These are phyloP conservation scores for Dipsacomyces acuminosporus DNA, from an alignment of 371 early-diverging fungal genomes.

Conservation along the genomic window DNA sequence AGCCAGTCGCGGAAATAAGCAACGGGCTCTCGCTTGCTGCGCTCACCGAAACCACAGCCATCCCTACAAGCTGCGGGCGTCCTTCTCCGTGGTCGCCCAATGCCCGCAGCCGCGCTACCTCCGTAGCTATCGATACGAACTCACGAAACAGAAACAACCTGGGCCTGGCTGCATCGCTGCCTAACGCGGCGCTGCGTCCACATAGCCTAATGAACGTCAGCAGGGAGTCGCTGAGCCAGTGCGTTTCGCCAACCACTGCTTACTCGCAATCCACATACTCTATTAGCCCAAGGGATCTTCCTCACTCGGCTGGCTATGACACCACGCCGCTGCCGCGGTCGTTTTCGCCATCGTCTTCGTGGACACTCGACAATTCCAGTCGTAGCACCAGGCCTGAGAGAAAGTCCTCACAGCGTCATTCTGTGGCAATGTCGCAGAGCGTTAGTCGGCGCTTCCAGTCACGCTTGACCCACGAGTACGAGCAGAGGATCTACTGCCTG, in stretches of 20 bases:
- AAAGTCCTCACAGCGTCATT: conserved; percentile 20
- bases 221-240: conserved; percentile 11
- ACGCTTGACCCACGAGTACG: conserved; percentile 33
- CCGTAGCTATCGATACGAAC: conserved; percentile 3
- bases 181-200: conserved; percentile 1
- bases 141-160: neutral
- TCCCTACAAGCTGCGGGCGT: conserved; percentile 10
- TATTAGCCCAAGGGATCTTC: neutral
- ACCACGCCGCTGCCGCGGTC: too few relatives aligned
- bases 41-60: too few relatives aligned
- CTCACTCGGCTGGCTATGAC: conserved; percentile 1
- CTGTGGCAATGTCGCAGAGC: conserved; percentile 39
- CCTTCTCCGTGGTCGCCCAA: conserved; percentile 15
- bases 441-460: conserved; percentile 38
- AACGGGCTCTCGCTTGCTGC: neutral
- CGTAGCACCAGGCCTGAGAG: neutral
- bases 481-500: conserved; percentile 44
- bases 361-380: too few relatives aligned
- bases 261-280: conserved; percentile 3
- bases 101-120: conserved; percentile 12
- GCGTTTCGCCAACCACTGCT: conserved; percentile 1
- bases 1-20: conserved; percentile 1
- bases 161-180: conserved; percentile 2
- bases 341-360: too few relatives aligned
- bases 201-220: conserved; percentile 21